Evolutionary conservation across 768 basidiomycete species (phyloP), one percentile per base, ranked within the genome.

Genomic region (Agrocybe pediades): DNA sequence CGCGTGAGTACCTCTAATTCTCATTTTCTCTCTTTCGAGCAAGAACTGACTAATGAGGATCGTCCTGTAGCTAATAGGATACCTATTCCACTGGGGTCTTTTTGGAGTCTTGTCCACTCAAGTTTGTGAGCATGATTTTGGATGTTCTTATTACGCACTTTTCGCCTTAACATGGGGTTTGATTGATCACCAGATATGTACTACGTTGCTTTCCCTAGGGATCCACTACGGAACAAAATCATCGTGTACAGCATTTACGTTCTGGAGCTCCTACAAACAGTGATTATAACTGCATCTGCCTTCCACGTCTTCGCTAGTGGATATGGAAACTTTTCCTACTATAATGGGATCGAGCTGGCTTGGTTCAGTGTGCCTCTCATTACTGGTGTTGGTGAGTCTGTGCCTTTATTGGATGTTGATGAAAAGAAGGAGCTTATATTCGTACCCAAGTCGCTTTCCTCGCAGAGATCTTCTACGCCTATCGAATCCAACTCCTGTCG

Each of bases 61-160:
- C 15, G 6, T 9, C 13, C 17, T 24, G 16, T 13, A 56, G 55
- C 17, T 56, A 3, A 42, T 56, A 17, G 55, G 55, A 24, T 56
- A 56, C 43, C 45, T 56, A 11, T 56, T 56, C 17, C 39, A 56
- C 33, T 56, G 50, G 51, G 55, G 55, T 0, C 26, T 56, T 27
- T 56, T 56, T 29, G 55, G 55, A 16, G 30, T 56, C 16, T 45
- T 56, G 0, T 21, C 46, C 5, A 50, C 44, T 19, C 55, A 56
- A 52, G 55, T 56, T 26, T 56, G 55, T 56, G 6, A 51, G 55
- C 49, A 39, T n/a, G n/a, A 0, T 1, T 27, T 2, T 25, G 33
- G n/a, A 6, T 3, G 15, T 42, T 17, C 5, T 9, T 19, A 16
- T 13, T 15, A 17, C 19, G 21, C 11, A 1, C 17, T 15, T 4